These are phyloP conservation scores for Fraxinus anomala DNA, from an alignment of 257 asterid species.

Conservation along the genomic window DNA sequence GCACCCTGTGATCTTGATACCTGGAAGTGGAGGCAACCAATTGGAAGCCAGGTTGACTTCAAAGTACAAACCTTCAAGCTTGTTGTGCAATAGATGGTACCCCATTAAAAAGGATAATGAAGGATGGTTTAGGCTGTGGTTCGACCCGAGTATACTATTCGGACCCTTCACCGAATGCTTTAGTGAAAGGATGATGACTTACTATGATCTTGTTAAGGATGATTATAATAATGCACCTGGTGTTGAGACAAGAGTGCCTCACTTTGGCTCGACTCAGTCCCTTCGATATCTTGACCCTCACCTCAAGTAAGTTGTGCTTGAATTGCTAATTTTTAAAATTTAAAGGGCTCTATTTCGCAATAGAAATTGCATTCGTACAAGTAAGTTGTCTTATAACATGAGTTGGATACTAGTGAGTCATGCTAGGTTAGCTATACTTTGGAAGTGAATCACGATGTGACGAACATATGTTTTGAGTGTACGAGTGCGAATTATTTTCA, in stretches of 20 bases:
- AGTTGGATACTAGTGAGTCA: too few species aligned
- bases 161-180: slow-evolving; percentile 78
- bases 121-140: slow-evolving; percentile 96
- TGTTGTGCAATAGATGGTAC: slow-evolving; percentile 61
- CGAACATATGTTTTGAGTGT: neutral
- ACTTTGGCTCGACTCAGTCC: slow-evolving; percentile 56
- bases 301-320: slow-evolving; percentile 55
- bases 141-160: slow-evolving; percentile 62
- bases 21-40: slow-evolving; percentile 93
- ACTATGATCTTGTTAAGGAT: slow-evolving; percentile 53
- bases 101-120: slow-evolving; percentile 55
- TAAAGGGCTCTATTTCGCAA: neutral
- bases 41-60: slow-evolving; percentile 71
- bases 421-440: too few species aligned
- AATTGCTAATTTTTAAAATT: neutral
- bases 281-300: slow-evolving; percentile 76
- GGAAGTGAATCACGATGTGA: neutral
- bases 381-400: too few species aligned
- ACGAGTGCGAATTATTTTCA: too few species aligned
- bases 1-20: slow-evolving; percentile 71
- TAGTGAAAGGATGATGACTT: slow-evolving; percentile 67
- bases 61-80: slow-evolving; percentile 67
- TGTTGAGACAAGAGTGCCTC: slow-evolving; percentile 69
- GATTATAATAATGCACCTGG: slow-evolving; percentile 92
- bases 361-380: neutral